A percentile compares a stretch with the other conserved stretches of the same genome.
phyloP scores from a whole-genome alignment of 2,329 filamentous ascomycete species.

The Aspergillus ochraceus region DNA sequence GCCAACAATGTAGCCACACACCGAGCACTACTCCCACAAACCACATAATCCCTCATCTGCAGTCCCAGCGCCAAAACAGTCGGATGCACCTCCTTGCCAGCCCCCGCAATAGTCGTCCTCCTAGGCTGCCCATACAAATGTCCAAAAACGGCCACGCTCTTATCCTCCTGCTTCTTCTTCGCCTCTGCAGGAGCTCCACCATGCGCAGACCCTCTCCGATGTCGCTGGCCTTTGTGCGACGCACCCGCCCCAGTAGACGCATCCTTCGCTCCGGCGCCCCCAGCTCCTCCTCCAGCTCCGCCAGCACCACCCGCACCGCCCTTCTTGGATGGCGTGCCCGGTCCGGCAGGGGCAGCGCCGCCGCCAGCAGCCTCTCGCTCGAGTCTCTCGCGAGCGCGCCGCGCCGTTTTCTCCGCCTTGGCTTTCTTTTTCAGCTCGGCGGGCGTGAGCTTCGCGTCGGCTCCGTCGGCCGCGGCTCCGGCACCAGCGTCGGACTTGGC shows the following conservation, averaged over 20 bases:
- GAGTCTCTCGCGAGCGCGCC: slow-evolving; percentile 70
- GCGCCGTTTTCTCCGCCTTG: slow-evolving; percentile 87
- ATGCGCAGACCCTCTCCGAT: slow-evolving; percentile 39
- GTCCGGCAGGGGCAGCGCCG: slow-evolving; percentile 29
- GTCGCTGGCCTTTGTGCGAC: slow-evolving; percentile 33
- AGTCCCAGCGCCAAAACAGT: slow-evolving; percentile 81
- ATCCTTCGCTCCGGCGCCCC: slow-evolving; percentile 18
- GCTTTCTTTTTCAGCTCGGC: slow-evolving; percentile 85
- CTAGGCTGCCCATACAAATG: slow-evolving; percentile 78
- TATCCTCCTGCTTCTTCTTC: slow-evolving; percentile 61
- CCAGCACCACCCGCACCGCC: slow-evolving; percentile 30
- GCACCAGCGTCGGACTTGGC: slow-evolving; percentile 27
- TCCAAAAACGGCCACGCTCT: slow-evolving; percentile 74
- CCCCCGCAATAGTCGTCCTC: slow-evolving; percentile 62
- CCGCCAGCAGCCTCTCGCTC: slow-evolving; percentile 49
- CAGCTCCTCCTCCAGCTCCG: slow-evolving; percentile 7
- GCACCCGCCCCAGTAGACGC: slow-evolving; percentile 22
- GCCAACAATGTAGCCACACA: slow-evolving; percentile 84
- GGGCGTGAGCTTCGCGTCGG: slow-evolving; percentile 38
- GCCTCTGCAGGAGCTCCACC: slow-evolving; percentile 38
- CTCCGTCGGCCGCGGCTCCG: slow-evolving; percentile 21
- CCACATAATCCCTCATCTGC: slow-evolving; percentile 83
- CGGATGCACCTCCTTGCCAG: slow-evolving; percentile 75
- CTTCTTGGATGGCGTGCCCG: slow-evolving; percentile 29
- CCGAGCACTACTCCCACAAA: slow-evolving; percentile 86